Evolutionary conservation across 116 monocot species (phyloP).

Genomic region (Trichopus zeylanicus): DNA sequence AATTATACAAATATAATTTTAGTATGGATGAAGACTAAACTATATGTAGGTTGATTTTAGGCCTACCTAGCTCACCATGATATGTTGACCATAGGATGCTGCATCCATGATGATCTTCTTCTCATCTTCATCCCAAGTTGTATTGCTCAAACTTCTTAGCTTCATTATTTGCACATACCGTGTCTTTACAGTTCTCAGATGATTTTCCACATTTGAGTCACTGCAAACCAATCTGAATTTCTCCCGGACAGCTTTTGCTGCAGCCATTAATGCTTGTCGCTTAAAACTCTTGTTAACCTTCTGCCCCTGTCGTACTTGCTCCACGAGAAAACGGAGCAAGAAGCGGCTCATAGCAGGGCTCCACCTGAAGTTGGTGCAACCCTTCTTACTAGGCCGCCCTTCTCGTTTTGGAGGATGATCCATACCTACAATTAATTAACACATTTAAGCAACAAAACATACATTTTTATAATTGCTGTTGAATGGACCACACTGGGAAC

Average conservation of each 20-base stretch:
- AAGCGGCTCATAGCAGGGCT: conserved; percentile 21
- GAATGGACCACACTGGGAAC: too few species aligned
- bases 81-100: conserved; percentile 1
- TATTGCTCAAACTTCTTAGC: conserved; percentile 9
- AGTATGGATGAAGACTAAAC: neutral
- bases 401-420: neutral
- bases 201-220: conserved; percentile 23
- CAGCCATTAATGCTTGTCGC: conserved; percentile 18
- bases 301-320: conserved; percentile 15
- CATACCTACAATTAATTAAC: too few species aligned
- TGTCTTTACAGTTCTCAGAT: conserved; percentile 20
- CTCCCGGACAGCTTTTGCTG: conserved; percentile 20
- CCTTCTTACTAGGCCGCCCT: conserved; percentile 14
- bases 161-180: conserved; percentile 17
- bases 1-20: neutral
- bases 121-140: conserved; percentile 14
- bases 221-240: conserved; percentile 13
- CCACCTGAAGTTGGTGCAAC: conserved; percentile 27
- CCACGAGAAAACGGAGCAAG: conserved; percentile 18
- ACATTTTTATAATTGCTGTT: neutral
- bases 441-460: too few species aligned
- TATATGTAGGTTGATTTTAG: neutral
- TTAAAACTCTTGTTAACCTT: conserved; percentile 21
- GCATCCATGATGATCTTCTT: conserved; percentile 19
- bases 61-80: neutral